These are phyloP conservation scores for Aspergillus sp. DNA, from an alignment of 2,329 filamentous ascomycete genomes.

Conservation along the genomic window DNA sequence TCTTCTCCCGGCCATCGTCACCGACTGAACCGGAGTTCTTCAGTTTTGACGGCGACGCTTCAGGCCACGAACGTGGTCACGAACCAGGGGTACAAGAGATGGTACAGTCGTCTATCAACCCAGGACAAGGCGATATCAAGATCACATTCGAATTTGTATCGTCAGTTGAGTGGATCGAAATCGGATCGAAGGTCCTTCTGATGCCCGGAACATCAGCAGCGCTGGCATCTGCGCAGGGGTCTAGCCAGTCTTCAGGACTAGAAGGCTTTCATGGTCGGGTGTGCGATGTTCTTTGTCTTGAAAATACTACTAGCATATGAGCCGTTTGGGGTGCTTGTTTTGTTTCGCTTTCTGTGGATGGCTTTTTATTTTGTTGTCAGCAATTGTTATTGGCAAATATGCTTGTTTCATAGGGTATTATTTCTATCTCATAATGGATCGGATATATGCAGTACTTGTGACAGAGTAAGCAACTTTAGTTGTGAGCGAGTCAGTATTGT, in stretches of 20 bases:
- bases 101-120: slow-evolving; percentile 24
- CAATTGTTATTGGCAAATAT: too few relatives aligned
- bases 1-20: slow-evolving; percentile 29
- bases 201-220: slow-evolving; percentile 59
- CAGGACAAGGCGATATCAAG: slow-evolving; percentile 36
- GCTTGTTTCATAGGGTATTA: not conserved
- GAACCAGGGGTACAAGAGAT: slow-evolving; percentile 32
- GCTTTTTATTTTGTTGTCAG: too few relatives aligned
- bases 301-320: slow-evolving; percentile 43
- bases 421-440: too few relatives aligned
- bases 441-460: too few relatives aligned
- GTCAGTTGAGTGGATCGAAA: slow-evolving; percentile 59
- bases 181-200: slow-evolving; percentile 59
- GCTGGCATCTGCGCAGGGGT: slow-evolving; percentile 50
- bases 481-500: too few relatives aligned
- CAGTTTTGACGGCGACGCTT: slow-evolving; percentile 44
- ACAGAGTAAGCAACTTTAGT: too few relatives aligned
- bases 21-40: slow-evolving; percentile 46
- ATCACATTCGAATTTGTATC: slow-evolving; percentile 61
- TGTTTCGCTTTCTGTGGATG: not conserved
- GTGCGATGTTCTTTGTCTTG: slow-evolving; percentile 38
- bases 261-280: slow-evolving; percentile 62
- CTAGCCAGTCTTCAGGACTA: slow-evolving; percentile 54
- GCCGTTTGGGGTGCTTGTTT: not conserved
- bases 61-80: slow-evolving; percentile 15